Evolutionary conservation across 306 rosid species (phyloP), one percentile per base, ranked within the genome.

Genomic region (Astragalus membranaceus): DNA sequence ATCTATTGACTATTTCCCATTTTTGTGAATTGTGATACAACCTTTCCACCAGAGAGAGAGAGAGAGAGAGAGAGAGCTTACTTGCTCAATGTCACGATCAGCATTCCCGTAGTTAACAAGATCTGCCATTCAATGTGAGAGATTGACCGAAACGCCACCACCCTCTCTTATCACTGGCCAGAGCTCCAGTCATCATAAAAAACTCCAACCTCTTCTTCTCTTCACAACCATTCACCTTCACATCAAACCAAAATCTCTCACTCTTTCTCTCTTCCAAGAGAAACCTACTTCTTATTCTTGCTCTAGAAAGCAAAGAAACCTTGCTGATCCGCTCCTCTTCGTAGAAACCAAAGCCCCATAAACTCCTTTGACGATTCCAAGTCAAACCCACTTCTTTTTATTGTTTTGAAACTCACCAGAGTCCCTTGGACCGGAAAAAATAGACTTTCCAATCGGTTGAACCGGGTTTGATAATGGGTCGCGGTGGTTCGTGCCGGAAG

Each of bases 61-160:
- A 23, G 26, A 26, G 30, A 26, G 30, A 26, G 20, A 70, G 48
- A 46, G 59, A 73, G 61, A 74, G 83, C 91, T 87, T 83, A 96
- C 85, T 82, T 88, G 97, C 76, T 89, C 84, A 81, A 86, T 79
- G 86, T 91, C 88, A 83, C 99, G 92, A 88, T 87, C 85, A 82
- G 95, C 97, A 87, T 86, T 95, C 80, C 91, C 89, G 84, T 74
- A 85, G 92, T 84, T 86, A 85, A 67, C 94, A 91, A 89, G 99
- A 95, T 91, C 97, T 89, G 96, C 96, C 97, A 95, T 91, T 91
- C 97, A 94, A 95, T 84, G 96, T 80, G 89, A 84, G 77, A 75
- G 76, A 84, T 67, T 86, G 70, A 75, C 88, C 85, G 63, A 84
- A 85, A 79, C 85, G 70, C 89, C 99, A 83, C 97, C 99, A 82